phyloP scores from a whole-genome alignment of 306 rosid genomes.

The Ziziphus jujuba region DNA sequence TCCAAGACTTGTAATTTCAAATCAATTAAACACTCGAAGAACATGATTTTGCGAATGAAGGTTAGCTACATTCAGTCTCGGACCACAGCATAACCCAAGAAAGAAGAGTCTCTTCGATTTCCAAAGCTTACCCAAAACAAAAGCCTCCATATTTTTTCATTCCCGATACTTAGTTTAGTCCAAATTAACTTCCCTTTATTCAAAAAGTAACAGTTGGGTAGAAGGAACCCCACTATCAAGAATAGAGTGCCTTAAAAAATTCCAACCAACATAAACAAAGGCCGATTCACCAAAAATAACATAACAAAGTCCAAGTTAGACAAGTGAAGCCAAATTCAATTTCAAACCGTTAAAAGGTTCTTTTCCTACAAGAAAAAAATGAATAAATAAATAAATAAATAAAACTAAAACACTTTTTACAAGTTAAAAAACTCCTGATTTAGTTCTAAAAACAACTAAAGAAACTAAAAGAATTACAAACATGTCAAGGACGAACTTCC shows the following conservation, averaged over 20 bases:
- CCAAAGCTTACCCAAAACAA: conserved; percentile 4
- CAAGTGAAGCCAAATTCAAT: conserved; percentile 8
- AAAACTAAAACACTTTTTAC: neutral
- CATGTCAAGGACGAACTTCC: no score
- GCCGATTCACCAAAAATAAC: no score
- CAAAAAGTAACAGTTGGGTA: neutral
- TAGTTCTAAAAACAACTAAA: no score
- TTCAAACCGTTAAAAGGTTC: conserved; percentile 1
- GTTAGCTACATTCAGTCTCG: no score
- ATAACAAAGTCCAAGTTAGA: conserved; percentile 2
- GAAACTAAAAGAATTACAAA: no score
- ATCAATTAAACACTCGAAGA: neutral
- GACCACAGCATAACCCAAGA: neutral
- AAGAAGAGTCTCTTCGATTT: conserved; percentile 7
- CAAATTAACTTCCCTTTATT: neutral
- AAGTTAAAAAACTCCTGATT: no score
- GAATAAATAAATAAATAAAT: no score
- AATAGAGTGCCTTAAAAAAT: conserved; percentile 4
- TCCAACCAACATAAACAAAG: conserved; percentile 10
- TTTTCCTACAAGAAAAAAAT: neutral
- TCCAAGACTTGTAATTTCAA: neutral
- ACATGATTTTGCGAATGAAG: neutral
- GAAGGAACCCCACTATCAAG: conserved; percentile 8
- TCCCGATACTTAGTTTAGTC: neutral
- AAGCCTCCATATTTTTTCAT: conserved; percentile 7